Base-by-base conservation (phyloP, 441 rosid species). In the Adansonia rubrostipa region DNA sequence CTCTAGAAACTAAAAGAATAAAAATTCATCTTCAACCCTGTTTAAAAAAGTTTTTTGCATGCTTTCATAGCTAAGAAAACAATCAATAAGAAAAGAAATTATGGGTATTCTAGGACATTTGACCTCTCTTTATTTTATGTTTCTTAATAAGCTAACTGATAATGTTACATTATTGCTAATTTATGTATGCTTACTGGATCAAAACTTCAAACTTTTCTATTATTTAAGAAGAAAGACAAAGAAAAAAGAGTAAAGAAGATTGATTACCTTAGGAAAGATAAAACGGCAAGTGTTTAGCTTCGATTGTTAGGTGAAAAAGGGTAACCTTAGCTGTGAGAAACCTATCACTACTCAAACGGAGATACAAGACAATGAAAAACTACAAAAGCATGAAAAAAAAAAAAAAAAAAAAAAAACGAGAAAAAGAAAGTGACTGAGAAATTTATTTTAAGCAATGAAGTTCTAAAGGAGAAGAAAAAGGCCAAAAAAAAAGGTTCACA, bases 401-500 rank as follows among this genome's bases (percentile, higher is more conserved):
- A 48, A 10, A 9, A 48, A 2, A 2, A 48, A 14, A 48, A 4
- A 11, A 14, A 48, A 14, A 48, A 48, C 15, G 66, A 62, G 14
- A 1, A 22, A 62, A 9, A 10, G 33, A 60, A 60, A 60, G 22
- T 60, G 64, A 45, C 7, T 9, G 9, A 45, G 48, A 45, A 7
- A 7, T 0, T 6, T 45, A 9, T 45, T 45, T 45, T 45, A 9
- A 45, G 9, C 48, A 45, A 45, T 6, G 48, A 45, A 45, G 9
- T 9, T 44, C 48, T 2, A 45, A 9, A 7, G 48, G 0, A 9
- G 9, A 45, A 45, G 48, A 45, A 7, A 45, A 45, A 6, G 10
- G 48, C 7, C 2, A 45, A 70, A 64, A 65, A 83, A 77, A n/a
- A 73, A 76, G 33, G 79, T 61, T 67, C 36, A 81, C 78, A 85